phyloP scores from a whole-genome alignment of 2,329 filamentous ascomycete species.

The Knufia fluminis region DNA sequence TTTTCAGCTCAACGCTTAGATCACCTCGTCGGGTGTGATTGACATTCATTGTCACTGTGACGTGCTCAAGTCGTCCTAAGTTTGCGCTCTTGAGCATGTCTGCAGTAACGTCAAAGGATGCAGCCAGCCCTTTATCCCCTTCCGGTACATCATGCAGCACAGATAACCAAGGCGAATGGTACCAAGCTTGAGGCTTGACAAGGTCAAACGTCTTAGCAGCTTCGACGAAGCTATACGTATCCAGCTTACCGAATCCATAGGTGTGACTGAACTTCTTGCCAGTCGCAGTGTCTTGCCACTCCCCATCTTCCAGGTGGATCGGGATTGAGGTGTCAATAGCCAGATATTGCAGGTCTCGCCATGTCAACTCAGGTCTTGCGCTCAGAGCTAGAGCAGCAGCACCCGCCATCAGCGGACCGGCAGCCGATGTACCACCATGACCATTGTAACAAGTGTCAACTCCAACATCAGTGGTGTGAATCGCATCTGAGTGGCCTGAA shows the following conservation, averaged over 20 bases:
- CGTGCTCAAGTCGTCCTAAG: conserved; percentile 78
- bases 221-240: conserved; percentile 76
- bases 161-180: conserved; percentile 84
- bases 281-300: conserved; percentile 73
- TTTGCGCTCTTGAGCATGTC: conserved; percentile 77
- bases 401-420: conserved; percentile 83
- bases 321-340: conserved; percentile 75
- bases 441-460: conserved; percentile 63
- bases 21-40: conserved; percentile 81
- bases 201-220: conserved; percentile 74
- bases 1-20: conserved; percentile 81
- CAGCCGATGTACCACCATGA: conserved; percentile 94
- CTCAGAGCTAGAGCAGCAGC: conserved; percentile 83
- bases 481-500: conserved; percentile 77
- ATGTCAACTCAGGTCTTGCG: conserved; percentile 74
- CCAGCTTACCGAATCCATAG: conserved; percentile 91
- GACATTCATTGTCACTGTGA: conserved; percentile 96
- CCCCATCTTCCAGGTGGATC: conserved; percentile 60
- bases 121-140: conserved; percentile 68
- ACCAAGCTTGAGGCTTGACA: conserved; percentile 95
- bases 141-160: conserved; percentile 80
- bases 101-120: conserved; percentile 70
- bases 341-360: conserved; percentile 92
- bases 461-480: conserved; percentile 95
- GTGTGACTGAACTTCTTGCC: conserved; percentile 88